Conservation (phyloP, 495 filamentous ascomycete genomes). For the Astrothelium subdiscretum region DNA sequence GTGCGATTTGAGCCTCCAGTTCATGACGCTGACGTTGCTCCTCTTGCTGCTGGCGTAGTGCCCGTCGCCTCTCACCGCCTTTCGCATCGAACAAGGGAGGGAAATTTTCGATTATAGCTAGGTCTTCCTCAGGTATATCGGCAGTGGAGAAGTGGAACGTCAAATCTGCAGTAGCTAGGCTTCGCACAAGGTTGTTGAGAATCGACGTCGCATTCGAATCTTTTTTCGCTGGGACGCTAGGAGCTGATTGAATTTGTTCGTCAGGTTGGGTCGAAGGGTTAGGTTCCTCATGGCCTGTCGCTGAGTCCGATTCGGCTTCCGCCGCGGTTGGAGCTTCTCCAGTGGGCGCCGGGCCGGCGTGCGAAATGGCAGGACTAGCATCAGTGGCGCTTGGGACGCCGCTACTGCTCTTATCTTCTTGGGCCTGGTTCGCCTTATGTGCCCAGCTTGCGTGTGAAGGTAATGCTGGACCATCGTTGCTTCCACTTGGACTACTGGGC, state of each 20-base stretch:
- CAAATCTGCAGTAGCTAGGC: slow-evolving; percentile 34
- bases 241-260: neutral
- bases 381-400: slow-evolving; percentile 65
- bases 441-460: slow-evolving; percentile 94
- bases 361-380: slow-evolving; percentile 65
- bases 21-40: slow-evolving; percentile 33
- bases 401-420: slow-evolving; percentile 60
- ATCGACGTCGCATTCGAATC: neutral
- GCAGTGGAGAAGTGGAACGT: slow-evolving; percentile 47
- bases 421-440: slow-evolving; percentile 54
- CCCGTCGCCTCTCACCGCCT: slow-evolving; percentile 63
- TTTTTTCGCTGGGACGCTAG: neutral
- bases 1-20: slow-evolving; percentile 48
- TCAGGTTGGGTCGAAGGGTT: neutral
- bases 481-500: slow-evolving; percentile 40
- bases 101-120: slow-evolving; percentile 45
- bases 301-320: neutral
- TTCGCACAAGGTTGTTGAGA: neutral
- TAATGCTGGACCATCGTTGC: slow-evolving; percentile 69
- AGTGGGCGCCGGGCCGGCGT: slow-evolving; percentile 29
- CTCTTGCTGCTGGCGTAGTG: slow-evolving; percentile 54
- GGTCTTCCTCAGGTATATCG: slow-evolving; percentile 40
- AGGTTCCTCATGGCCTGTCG: slow-evolving; percentile 2
- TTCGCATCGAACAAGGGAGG: slow-evolving; percentile 72
- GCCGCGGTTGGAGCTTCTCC: neutral